Evolutionary conservation across 1,284 basidiomycete genomes (phyloP).

Genomic region (Golubevia pallescens): DNA sequence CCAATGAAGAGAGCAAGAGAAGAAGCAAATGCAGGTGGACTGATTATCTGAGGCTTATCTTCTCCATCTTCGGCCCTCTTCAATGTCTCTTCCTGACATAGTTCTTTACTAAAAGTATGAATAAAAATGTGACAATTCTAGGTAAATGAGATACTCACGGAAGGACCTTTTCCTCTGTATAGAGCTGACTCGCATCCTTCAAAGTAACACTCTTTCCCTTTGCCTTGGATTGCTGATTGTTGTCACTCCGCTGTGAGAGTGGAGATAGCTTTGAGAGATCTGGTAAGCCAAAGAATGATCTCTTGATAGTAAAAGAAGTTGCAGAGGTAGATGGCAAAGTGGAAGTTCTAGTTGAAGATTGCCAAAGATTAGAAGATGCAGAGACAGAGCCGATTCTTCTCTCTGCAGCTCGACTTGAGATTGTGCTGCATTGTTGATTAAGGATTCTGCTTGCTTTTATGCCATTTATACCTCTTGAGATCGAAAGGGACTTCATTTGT

Average conservation of each 20-base stretch:
- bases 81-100: no score
- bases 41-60: slow-evolving; percentile 1
- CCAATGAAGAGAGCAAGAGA: slow-evolving; percentile 2
- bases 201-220: background rate
- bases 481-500: no score
- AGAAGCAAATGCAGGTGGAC: background rate
- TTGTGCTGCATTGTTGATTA: no score
- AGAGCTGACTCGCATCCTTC: slow-evolving; percentile 7
- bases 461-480: no score
- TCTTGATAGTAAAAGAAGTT: background rate
- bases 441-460: no score
- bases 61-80: background rate
- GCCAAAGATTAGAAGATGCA: no score
- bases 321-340: no score
- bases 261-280: slow-evolving; percentile 30
- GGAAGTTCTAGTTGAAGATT: no score
- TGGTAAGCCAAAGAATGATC: slow-evolving; percentile 23
- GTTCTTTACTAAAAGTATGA: no score
- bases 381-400: no score
- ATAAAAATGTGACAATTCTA: no score
- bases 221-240: background rate
- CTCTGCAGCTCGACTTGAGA: no score
- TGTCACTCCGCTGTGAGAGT: slow-evolving; percentile 12
- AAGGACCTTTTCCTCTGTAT: slow-evolving; percentile 18
- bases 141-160: slow-evolving; percentile 29